Evolutionary conservation across 441 rosid genomes (phyloP).

Genomic region (Adansonia madagascariensis): DNA sequence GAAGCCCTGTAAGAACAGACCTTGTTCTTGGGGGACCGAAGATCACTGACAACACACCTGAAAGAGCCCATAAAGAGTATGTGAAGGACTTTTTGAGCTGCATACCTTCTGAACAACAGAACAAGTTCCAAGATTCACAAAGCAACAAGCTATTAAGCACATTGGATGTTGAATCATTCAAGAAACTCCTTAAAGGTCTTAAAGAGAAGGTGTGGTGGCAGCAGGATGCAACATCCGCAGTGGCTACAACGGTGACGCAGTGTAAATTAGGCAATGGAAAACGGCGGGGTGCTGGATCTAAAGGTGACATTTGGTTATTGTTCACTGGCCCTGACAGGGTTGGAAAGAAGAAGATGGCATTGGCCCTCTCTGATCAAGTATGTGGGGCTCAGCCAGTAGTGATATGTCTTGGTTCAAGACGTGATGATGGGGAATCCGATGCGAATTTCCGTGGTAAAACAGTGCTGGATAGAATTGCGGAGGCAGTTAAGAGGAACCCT

Average conservation of each 20-base stretch:
- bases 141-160: conserved; percentile 44
- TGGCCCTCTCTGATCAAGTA: conserved; percentile 65
- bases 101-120: conserved; percentile 62
- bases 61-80: conserved; percentile 40
- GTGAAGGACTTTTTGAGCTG: conserved; percentile 69
- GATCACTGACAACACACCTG: conserved; percentile 40
- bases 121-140: conserved; percentile 48
- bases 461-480: conserved; percentile 72
- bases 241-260: conserved; percentile 68
- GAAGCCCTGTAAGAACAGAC: conserved; percentile 86
- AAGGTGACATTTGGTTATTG: conserved; percentile 80
- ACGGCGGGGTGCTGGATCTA: conserved; percentile 52
- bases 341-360: conserved; percentile 90
- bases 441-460: conserved; percentile 80
- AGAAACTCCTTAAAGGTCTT: conserved; percentile 84
- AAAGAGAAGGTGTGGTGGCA: conserved; percentile 90
- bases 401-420: conserved; percentile 60
- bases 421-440: conserved; percentile 47
- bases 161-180: conserved; percentile 66
- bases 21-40: conserved; percentile 73
- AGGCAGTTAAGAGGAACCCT: conserved; percentile 80
- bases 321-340: conserved; percentile 82
- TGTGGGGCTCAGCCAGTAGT: conserved; percentile 57
- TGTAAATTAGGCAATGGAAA: conserved; percentile 75
- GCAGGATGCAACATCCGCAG: conserved; percentile 79